These are phyloP conservation scores for Aspergillus carbonarius DNA, from an alignment of 2,329 filamentous ascomycete genomes.

Conservation along the genomic window DNA sequence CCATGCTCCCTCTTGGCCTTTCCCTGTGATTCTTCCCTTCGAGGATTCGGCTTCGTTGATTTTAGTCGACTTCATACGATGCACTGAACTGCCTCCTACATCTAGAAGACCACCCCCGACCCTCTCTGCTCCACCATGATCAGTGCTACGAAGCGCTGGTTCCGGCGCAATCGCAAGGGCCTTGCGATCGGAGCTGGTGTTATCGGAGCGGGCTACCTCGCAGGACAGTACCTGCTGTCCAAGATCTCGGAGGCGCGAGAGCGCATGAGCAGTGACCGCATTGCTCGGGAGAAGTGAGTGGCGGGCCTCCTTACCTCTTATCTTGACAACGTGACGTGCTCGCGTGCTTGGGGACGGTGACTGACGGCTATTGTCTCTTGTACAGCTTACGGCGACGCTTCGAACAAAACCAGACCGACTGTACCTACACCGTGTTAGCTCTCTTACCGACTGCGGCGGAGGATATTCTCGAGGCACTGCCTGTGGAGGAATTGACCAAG, in stretches of 20 bases:
- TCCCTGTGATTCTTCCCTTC: background rate
- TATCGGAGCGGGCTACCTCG: constrained; percentile 85
- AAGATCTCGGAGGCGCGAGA: constrained; percentile 93
- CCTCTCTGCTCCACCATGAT: constrained; percentile 52
- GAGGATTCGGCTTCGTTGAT: background rate
- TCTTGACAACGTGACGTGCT: constrained; percentile 5
- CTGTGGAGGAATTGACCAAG: constrained; percentile 88
- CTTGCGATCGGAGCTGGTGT: constrained; percentile 86
- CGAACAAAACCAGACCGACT: constrained; percentile 98
- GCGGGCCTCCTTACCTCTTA: background rate
- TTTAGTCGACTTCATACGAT: constrained; percentile 13
- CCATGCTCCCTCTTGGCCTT: background rate
- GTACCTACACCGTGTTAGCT: constrained; percentile 95
- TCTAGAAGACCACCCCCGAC: constrained; percentile 6
- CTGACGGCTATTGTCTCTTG: constrained; percentile 10
- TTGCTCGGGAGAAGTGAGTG: constrained; percentile 90
- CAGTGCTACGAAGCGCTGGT: constrained; percentile 79
- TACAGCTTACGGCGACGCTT: constrained; percentile 86
- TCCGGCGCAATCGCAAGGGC: constrained; percentile 85
- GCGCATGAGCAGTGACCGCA: constrained; percentile 93
- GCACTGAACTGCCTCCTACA: constrained; percentile 9
- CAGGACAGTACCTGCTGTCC: constrained; percentile 84
- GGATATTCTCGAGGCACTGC: constrained; percentile 81
- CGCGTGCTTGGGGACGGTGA: constrained; percentile 12
- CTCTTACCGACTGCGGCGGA: constrained; percentile 88